Percentiles rank a stretch among this genome's conserved stretches.
These are phyloP conservation scores for Boletales sp. DNA, from an alignment of 768 basidiomycete species.

Conservation along the genomic window DNA sequence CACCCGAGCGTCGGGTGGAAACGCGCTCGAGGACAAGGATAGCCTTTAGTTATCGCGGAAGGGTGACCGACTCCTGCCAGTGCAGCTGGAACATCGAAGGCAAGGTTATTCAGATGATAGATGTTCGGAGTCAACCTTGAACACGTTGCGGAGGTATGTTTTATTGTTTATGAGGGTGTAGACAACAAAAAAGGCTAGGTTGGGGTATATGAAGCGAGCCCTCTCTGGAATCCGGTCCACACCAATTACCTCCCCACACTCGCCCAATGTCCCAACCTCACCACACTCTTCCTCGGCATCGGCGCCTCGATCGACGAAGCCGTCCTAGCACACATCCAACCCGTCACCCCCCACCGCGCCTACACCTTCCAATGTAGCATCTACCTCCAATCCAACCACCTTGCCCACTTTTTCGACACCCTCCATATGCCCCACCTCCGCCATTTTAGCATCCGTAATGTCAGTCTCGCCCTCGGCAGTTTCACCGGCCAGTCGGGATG, in stretches of 20 bases:
- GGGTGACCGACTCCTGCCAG: neutral
- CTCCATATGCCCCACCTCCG: constrained; percentile 22
- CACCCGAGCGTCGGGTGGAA: neutral
- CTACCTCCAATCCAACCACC: constrained; percentile 27
- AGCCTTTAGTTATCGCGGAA: neutral
- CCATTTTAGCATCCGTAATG: constrained; percentile 28
- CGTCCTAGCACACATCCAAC: constrained; percentile 7
- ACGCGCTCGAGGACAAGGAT: neutral
- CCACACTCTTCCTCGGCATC: constrained; percentile 26
- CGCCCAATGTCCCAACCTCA: constrained; percentile 24
- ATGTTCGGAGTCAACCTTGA: constrained; percentile 8
- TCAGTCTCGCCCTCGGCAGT: constrained; percentile 26
- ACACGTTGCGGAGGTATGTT: neutral
- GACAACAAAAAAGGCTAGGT: too few species aligned
- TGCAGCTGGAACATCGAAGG: neutral
- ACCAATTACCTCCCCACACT: constrained; percentile 26
- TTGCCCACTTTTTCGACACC: constrained; percentile 22
- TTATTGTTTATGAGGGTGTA: too few species aligned
- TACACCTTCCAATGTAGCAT: constrained; percentile 25
- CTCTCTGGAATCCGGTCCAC: constrained; percentile 28
- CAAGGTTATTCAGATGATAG: constrained; percentile 6
- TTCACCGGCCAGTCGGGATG: constrained; percentile 25
- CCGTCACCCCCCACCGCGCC: constrained; percentile 27
- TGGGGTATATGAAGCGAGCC: constrained; percentile 16
- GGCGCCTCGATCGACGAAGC: constrained; percentile 15